phyloP scores from a whole-genome alignment of 2,329 filamentous ascomycete species.

The Epichloe glyceriae region DNA sequence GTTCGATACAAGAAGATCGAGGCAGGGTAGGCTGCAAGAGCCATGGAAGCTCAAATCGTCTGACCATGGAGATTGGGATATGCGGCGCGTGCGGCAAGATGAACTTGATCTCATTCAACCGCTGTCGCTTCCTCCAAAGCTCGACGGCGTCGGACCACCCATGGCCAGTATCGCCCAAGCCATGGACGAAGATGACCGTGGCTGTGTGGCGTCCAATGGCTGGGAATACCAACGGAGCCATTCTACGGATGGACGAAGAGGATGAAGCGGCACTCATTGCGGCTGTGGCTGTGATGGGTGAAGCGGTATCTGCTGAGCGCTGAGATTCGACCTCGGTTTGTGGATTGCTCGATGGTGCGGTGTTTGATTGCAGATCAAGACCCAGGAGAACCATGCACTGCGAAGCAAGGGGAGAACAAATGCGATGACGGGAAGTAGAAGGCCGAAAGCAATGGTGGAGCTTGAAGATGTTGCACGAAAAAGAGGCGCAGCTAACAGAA shows the following conservation, averaged over 20 bases:
- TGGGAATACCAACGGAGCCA: slow-evolving; percentile 56
- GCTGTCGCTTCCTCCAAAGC: slow-evolving; percentile 69
- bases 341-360: not conserved
- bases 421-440: not conserved
- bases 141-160: slow-evolving; percentile 76
- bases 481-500: too few relatives aligned
- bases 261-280: slow-evolving; percentile 7
- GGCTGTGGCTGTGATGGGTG: not conserved
- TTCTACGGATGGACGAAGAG: slow-evolving; percentile 17
- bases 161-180: slow-evolving; percentile 70
- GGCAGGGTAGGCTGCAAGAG: not conserved
- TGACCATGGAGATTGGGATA: slow-evolving; percentile 64
- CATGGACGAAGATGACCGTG: slow-evolving; percentile 89
- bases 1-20: not conserved
- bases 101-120: slow-evolving; percentile 84
- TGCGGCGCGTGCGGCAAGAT: slow-evolving; percentile 81
- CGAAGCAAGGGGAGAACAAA: not conserved
- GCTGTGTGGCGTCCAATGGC: slow-evolving; percentile 77
- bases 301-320: not conserved
- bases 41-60: slow-evolving; percentile 6
- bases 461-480: too few relatives aligned
- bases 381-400: not conserved
- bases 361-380: not conserved
- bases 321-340: not conserved
- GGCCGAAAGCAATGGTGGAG: not conserved